Conservation (phyloP, 2,329 filamentous ascomycete species). For the Sclerotinia sclerotiorum region DNA sequence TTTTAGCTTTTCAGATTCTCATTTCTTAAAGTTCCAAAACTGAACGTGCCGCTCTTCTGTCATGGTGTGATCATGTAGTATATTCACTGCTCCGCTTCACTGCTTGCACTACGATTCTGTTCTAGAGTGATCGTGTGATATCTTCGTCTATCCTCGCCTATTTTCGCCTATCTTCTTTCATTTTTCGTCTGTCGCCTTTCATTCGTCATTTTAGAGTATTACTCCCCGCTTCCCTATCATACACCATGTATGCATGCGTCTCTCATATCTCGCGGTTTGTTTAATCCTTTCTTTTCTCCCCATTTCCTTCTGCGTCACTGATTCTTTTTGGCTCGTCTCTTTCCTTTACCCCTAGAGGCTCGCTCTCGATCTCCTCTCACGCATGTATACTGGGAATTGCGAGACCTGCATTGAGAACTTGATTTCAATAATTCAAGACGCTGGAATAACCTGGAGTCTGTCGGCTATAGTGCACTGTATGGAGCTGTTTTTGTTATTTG, state of each 20-base stretch:
- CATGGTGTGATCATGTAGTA: too few relatives aligned
- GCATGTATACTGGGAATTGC: background rate
- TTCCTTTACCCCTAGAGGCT: accelerated
- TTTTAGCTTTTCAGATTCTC: too few relatives aligned
- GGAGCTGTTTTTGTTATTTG: background rate
- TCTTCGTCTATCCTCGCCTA: background rate
- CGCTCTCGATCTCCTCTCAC: background rate
- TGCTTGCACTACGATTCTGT: background rate
- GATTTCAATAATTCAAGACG: too few relatives aligned
- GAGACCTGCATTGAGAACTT: background rate
- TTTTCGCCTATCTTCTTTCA: background rate
- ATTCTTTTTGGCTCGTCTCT: background rate
- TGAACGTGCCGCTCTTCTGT: too few relatives aligned
- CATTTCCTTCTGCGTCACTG: background rate
- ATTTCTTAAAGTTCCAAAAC: too few relatives aligned
- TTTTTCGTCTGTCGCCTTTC: too few relatives aligned
- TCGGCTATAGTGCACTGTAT: background rate
- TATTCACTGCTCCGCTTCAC: too few relatives aligned
- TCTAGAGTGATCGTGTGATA: accelerated
- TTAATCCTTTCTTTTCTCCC: background rate
- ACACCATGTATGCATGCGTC: background rate
- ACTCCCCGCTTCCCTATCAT: background rate
- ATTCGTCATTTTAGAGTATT: background rate
- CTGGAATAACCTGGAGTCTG: too few relatives aligned
- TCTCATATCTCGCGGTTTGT: background rate